Percentiles rank a stretch among this genome's conserved stretches.
phyloP scores from a whole-genome alignment of 2,329 filamentous ascomycete species.

The Macrophomina phaseolina region DNA sequence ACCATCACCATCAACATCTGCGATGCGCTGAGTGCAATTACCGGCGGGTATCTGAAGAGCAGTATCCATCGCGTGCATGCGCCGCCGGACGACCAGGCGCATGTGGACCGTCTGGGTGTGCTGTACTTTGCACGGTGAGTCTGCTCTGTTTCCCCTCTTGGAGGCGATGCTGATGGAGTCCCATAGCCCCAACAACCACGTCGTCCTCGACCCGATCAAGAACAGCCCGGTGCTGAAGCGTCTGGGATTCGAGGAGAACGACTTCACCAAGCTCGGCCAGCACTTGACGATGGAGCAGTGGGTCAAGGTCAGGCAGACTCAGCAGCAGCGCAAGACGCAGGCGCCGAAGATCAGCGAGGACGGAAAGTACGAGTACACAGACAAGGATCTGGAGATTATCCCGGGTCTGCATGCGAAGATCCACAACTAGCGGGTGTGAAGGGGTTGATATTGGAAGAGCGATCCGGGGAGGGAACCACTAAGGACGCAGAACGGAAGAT shows the following conservation, averaged over 20 bases:
- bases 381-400: conserved; percentile 46
- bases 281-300: conserved; percentile 54
- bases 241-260: conserved; percentile 39
- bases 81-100: conserved; percentile 55
- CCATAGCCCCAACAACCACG: conserved; percentile 44
- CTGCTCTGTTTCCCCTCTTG: neutral
- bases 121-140: conserved; percentile 58
- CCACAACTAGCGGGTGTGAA: conserved; percentile 32
- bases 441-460: neutral
- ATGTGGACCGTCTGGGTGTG: conserved; percentile 56
- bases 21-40: conserved; percentile 48
- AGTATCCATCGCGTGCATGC: conserved; percentile 58
- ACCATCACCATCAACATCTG: conserved; percentile 51
- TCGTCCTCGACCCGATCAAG: conserved; percentile 45
- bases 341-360: conserved; percentile 47
- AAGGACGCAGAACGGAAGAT: too few species aligned
- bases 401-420: conserved; percentile 37
- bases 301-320: conserved; percentile 49
- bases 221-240: conserved; percentile 44
- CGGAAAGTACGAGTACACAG: conserved; percentile 41
- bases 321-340: conserved; percentile 46
- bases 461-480: too few species aligned
- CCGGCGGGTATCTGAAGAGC: conserved; percentile 53
- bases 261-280: conserved; percentile 39
- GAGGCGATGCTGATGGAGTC: neutral